phyloP scores from a whole-genome alignment of 2,329 filamentous ascomycete genomes.

The Fusarium sp. region DNA sequence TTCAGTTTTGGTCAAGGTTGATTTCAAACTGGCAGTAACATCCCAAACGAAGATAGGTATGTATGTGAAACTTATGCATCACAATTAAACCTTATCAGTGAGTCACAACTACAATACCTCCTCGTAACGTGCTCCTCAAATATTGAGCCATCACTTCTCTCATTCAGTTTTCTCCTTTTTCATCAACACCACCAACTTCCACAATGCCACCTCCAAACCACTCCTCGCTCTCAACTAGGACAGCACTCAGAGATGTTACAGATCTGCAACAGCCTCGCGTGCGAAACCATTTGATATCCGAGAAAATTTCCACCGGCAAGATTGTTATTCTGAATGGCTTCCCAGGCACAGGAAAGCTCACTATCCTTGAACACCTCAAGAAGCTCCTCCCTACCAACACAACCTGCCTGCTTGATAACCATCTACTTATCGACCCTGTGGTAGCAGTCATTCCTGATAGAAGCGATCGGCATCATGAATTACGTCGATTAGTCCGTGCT shows the following conservation, averaged over 20 bases:
- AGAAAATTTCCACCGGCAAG: not conserved
- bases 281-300: not conserved
- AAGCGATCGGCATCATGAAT: conserved; percentile 35
- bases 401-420: conserved; percentile 39
- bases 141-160: not conserved
- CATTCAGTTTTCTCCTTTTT: no score
- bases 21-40: no score
- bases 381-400: conserved; percentile 11
- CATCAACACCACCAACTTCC: not conserved
- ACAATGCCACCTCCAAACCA: not conserved
- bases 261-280: not conserved
- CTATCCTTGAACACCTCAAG: conserved; percentile 30
- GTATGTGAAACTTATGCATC: no score
- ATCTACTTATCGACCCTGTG: conserved; percentile 41
- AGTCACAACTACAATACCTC: no score
- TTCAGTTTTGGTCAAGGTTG: no score
- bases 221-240: not conserved
- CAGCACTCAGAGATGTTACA: not conserved
- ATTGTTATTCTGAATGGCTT: conserved; percentile 43
- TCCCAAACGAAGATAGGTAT: no score
- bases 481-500: conserved; percentile 30
- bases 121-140: no score
- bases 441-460: conserved; percentile 24
- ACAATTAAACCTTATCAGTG: no score
- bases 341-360: conserved; percentile 41